These are phyloP conservation scores for Eucalyptus polybractea DNA, from an alignment of 345 rosid genomes.

Conservation along the genomic window DNA sequence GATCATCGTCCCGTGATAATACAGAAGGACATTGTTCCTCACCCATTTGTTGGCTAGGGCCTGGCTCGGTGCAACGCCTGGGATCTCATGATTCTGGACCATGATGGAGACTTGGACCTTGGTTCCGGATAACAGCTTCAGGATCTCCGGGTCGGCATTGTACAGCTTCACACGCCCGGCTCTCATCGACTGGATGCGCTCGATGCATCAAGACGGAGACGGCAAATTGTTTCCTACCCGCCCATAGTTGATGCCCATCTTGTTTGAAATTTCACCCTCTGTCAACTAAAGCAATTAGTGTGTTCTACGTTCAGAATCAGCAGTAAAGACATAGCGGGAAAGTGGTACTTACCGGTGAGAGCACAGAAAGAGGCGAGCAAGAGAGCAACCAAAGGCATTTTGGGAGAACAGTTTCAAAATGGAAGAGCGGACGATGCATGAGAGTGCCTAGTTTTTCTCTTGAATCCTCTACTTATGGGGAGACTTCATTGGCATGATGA, in stretches of 20 bases:
- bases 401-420: neutral
- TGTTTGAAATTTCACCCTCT: constrained; percentile 20
- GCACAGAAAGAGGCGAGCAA: neutral
- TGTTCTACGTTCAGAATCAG: neutral
- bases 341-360: neutral
- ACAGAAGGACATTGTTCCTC: constrained; percentile 26
- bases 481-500: neutral
- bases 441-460: neutral
- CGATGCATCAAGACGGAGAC: constrained; percentile 29
- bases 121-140: constrained; percentile 31
- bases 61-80: constrained; percentile 25
- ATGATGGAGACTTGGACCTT: constrained; percentile 37
- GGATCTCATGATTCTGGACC: constrained; percentile 53
- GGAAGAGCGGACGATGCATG: neutral
- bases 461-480: neutral
- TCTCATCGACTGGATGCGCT: constrained; percentile 28
- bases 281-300: neutral
- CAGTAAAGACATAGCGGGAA: neutral
- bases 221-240: constrained; percentile 47
- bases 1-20: constrained; percentile 40
- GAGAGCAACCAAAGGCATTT: neutral
- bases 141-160: constrained; percentile 38
- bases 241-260: constrained; percentile 35
- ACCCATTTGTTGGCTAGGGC: constrained; percentile 34
- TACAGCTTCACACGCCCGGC: constrained; percentile 49